Evolutionary conservation across 495 filamentous ascomycete genomes (phyloP).

Genomic region (Niebla homalea): DNA sequence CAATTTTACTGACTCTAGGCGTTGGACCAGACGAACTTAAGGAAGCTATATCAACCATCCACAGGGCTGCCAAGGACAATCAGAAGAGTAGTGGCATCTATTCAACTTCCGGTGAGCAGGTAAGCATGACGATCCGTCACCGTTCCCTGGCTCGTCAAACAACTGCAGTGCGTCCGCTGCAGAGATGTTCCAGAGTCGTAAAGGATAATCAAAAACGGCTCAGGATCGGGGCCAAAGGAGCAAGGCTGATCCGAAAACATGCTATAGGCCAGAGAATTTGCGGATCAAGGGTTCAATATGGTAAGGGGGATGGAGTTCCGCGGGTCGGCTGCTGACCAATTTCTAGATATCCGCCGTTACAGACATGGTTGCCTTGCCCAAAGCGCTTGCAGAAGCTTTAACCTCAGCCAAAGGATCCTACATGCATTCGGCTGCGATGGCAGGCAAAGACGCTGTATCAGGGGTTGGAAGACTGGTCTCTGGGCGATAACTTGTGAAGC

Average conservation of each 20-base stretch:
- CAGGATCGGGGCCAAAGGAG: constrained; percentile 9
- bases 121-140: too few species aligned
- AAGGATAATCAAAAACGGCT: constrained; percentile 48
- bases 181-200: constrained; percentile 33
- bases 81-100: constrained; percentile 65
- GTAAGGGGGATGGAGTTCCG: constrained; percentile 24
- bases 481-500: constrained; percentile 12
- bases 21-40: constrained; percentile 36
- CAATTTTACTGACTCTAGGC: too few species aligned
- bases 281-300: constrained; percentile 62
- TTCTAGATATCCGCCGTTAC: constrained; percentile 33
- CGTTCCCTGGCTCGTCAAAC: too few species aligned
- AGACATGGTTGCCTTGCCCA: constrained; percentile 40
- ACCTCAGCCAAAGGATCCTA: constrained; percentile 22
- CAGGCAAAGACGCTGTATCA: constrained; percentile 30
- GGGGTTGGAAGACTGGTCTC: constrained; percentile 19
- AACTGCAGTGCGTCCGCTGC: too few species aligned
- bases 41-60: constrained; percentile 48
- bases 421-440: constrained; percentile 25
- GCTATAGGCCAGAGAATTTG: constrained; percentile 38
- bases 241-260: too few species aligned
- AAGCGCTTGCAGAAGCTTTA: constrained; percentile 24
- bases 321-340: not conserved
- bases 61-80: constrained; percentile 43
- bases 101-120: constrained; percentile 46